Base-by-base conservation (phyloP, 2,329 filamentous ascomycete species). In the Aspergillus pseudotamarii region DNA sequence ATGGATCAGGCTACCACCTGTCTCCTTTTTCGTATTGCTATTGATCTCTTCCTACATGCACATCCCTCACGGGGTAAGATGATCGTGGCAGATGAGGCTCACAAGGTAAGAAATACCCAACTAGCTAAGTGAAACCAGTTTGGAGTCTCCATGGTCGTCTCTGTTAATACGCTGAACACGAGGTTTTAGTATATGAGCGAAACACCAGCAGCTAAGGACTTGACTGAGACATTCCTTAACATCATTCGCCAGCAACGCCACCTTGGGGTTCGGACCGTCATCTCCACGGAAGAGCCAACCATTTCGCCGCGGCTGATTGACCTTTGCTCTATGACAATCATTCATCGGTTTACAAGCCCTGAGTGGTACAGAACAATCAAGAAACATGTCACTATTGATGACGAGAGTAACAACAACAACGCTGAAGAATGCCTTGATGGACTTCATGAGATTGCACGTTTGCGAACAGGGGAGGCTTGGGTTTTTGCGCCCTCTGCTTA, bases 231-330 rank as follows among this genome's bases (percentile, higher is more conserved):
- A 0, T 79, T 93, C 0, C 79, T 91, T 0, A 78, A 81, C 0
- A 84, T 85, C 0, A 89, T 93, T 67, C 85, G 90, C 1, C 80
- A 89, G 16, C 90, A 93, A 75, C 86, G 90, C 0, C 91, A 93
- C 71, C 76, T 87, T 0, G 90, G 84, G 1, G 82, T 84, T 0
- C 84, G 90, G 0, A 81, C 92, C 4, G 72, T 93, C 46, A 88
- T 93, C 45, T 88, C 89, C 0, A 93, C 91, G 0, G 90, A 94
- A 71, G 91, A 93, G 69, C 91, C 91, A 0, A 92, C 89, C 0
- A 83, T 93, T 11, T 88, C 88, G 0, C 85, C 87, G 0, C 82
- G 84, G 16, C 81, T 94, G 0, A 81, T 93, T 0, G 89, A 92
- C 59, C 80, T 94, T 0, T 92, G 88, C 72, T 88, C 86, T 0